phyloP scores from a whole-genome alignment of 75 land plant genomes.

The Cunninghamia lanceolata region DNA sequence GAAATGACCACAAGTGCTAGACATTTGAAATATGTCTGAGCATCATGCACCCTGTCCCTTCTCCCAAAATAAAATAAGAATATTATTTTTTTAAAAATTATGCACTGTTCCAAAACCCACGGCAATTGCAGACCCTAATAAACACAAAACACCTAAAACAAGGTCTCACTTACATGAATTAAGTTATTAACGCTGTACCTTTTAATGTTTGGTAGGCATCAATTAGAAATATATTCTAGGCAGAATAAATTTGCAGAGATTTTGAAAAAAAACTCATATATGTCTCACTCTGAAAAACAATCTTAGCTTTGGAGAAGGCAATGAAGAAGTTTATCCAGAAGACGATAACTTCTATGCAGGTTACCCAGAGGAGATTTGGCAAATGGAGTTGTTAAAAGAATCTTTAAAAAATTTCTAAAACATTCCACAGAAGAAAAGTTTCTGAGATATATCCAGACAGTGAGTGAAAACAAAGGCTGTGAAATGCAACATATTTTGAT shows the following conservation, averaged over 20 bases:
- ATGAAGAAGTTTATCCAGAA: not conserved
- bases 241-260: not conserved
- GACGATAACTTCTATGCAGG: not conserved
- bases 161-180: not conserved
- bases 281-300: not conserved
- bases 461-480: too few species aligned
- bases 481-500: not conserved
- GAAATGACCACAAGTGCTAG: too few species aligned
- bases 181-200: too few species aligned
- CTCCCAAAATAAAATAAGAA: too few species aligned
- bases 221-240: not conserved
- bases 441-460: too few species aligned
- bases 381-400: too few species aligned
- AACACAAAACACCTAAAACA: not conserved
- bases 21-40: too few species aligned
- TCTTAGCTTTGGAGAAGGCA: not conserved
- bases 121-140: not conserved
- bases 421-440: not conserved
- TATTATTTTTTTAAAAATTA: too few species aligned
- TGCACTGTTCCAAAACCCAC: not conserved
- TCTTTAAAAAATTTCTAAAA: too few species aligned
- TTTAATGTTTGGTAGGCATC: not conserved
- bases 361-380: not conserved
- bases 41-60: too few species aligned
- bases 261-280: not conserved